Base-by-base conservation (phyloP, 2,329 filamentous ascomycete genomes). In the Aspergillus caelatus region DNA sequence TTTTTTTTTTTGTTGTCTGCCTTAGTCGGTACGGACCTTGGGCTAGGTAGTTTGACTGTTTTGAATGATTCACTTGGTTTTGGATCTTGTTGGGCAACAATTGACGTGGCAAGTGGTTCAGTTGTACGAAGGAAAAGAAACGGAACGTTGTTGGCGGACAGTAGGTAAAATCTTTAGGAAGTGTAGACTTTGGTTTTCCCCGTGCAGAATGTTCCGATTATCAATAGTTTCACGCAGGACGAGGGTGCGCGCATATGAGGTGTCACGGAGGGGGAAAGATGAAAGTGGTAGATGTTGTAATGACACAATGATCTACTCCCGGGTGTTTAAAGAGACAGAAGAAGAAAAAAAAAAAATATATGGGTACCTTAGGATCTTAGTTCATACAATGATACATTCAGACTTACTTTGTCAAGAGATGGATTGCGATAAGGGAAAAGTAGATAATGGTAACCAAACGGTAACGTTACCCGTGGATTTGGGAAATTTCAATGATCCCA, bases 101-200 rank as follows among this genome's bases (percentile, higher is more conserved):
- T 58, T 26, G 46, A 62, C 46, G 60, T 62, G 61, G 63, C 48
- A 32, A 48, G 21, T 36, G 50, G 10, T 59, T 60, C 39, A 12
- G 54, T 54, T 57, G 57, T 58, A 60, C 21, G 39, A 26, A 39
- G 55, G 65, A 70, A 68, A 64, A 68, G n/a, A n/a, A n/a, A n/a
- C n/a, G n/a, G n/a, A n/a, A n/a, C n/a, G n/a, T n/a, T n/a, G n/a
- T n/a, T n/a, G 57, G 32, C 26, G 50, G 43, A 61, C 50, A 39
- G 56, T n/a, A 54, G 55, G 34, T 19, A 30, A 16, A 32, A 32
- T 32, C 48, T 32, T 9, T 26, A 21, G 28, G 36, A 19, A 39
- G 36, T 41, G 39, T 41, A 41, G n/a, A 12, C 39, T 41, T 52
- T 52, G 19, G 1, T 19, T n/a, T 32, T 12, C 16, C 39, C 48